Evolutionary conservation across 768 basidiomycete genomes (phyloP), one percentile per base, ranked within the genome.

Genomic region (Amanita thiersii): DNA sequence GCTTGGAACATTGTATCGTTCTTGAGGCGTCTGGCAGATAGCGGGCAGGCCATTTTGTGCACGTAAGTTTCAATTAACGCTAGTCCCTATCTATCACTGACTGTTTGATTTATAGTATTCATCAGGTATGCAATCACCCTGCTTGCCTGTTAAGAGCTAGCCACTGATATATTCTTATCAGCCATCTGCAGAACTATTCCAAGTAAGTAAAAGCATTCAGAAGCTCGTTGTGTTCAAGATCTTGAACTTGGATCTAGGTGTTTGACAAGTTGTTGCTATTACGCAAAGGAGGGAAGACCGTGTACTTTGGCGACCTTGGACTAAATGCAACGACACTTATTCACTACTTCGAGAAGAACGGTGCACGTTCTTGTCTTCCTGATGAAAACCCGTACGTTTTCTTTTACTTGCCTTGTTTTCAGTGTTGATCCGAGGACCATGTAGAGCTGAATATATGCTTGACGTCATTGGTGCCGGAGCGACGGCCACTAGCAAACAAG

Each of bases 41-140:
- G 73, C 47, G 90, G 90, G 1, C 89, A 90, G 55, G 83, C 87
- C 21, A 90, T 93, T 50, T 65, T 93, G 14, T 92, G 89, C 79
- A 93, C 86, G 68, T 80, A 51, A 39, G 78, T 63, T 20, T 19
- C n/a, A 25, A 24, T 11, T 9, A 5, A 25, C 12, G 15, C 11
- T 14, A 15, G 26, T n/a, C 1, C 9, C 39, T 18, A 14, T 37
- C 8, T 35, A 34, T 45, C 15, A 38, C 23, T 20, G 7, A n/a
- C 37, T 37, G 7, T 10, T 18, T 91, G 24, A 26, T 15, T 4
- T 40, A 2, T 40, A 71, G 71, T 4, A 72, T 74, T 35, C 72
- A 72, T 47, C 71, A 64, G 56, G 62, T 59, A 48, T 18, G 20
- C 34, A 8, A 14, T 25, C 0, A 29, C 1, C 4, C 8, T 24